Percentiles rank a stretch among this genome's conserved stretches.
These are phyloP conservation scores for Ambrosia hybrid DNA, from an alignment of 140 eudicot species.

Conservation along the genomic window DNA sequence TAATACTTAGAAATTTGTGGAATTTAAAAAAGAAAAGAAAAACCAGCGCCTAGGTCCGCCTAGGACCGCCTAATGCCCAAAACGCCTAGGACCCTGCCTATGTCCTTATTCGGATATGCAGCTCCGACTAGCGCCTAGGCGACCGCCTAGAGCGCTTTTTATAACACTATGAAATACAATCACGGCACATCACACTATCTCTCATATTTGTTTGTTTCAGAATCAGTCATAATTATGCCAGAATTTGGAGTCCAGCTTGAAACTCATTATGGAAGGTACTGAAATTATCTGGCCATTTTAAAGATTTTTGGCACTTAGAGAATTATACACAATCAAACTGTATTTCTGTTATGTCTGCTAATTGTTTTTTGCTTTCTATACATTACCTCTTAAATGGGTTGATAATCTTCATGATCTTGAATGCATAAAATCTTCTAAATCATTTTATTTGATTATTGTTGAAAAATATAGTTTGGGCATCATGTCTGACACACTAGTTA, in stretches of 20 bases:
- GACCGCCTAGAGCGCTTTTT: too few relatives aligned
- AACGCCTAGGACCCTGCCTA: too few relatives aligned
- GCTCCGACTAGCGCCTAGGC: too few relatives aligned
- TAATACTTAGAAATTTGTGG: too few relatives aligned
- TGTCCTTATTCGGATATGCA: too few relatives aligned
- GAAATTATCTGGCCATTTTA: conserved; percentile 1
- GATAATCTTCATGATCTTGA: background rate
- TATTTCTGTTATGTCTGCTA: background rate
- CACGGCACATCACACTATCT: background rate
- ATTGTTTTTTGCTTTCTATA: background rate
- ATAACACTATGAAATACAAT: background rate
- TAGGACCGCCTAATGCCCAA: too few relatives aligned
- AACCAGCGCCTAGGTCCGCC: too few relatives aligned
- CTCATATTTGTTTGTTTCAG: conserved; percentile 44
- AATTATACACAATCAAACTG: background rate
- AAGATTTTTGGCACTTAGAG: conserved; percentile 6
- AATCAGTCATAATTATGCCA: conserved; percentile 72
- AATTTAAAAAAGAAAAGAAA: too few relatives aligned
- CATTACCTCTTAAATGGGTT: background rate
- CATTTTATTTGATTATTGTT: background rate
- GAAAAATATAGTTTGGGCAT: background rate
- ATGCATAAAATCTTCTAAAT: background rate
- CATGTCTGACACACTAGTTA: background rate
- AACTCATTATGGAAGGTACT: conserved; percentile 80
- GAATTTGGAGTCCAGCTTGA: conserved; percentile 88